A percentile compares a stretch with the other conserved stretches of the same genome.
These are phyloP conservation scores for Picea sitchensis DNA, from an alignment of 75 land plant species.

Conservation along the genomic window DNA sequence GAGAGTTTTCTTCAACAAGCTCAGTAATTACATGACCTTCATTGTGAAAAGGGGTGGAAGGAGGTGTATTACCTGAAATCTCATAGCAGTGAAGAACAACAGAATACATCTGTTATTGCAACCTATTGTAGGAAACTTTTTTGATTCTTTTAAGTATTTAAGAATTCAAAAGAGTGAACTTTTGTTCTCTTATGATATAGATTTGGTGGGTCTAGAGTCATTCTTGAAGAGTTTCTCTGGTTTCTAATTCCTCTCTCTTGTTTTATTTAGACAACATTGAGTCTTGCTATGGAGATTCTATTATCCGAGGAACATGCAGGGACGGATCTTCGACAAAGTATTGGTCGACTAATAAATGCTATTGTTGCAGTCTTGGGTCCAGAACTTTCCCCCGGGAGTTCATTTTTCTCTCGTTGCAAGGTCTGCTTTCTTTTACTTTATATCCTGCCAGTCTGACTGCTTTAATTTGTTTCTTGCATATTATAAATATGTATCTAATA, in stretches of 20 bases:
- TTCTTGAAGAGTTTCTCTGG: neutral
- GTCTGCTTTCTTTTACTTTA: constrained; percentile 19
- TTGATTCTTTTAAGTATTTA: neutral
- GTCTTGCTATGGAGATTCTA: constrained; percentile 83
- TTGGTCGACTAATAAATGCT: constrained; percentile 91
- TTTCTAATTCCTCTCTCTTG: neutral
- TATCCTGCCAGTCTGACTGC: neutral
- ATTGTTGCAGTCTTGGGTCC: constrained; percentile 98
- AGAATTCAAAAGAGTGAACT: neutral
- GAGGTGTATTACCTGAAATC: neutral
- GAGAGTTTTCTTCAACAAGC: neutral
- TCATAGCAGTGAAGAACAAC: neutral
- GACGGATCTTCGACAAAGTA: constrained; percentile 75
- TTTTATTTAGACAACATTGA: constrained; percentile 66
- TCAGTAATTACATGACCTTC: neutral
- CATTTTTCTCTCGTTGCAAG: constrained; percentile 98
- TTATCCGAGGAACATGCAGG: constrained; percentile 78
- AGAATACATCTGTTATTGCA: neutral
- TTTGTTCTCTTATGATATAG: neutral
- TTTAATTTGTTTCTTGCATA: neutral
- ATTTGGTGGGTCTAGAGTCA: neutral
- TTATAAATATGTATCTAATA: neutral
- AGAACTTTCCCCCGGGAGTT: constrained; percentile 89
- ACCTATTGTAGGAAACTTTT: neutral
- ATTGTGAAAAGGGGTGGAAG: neutral